These are phyloP conservation scores for Plectosphaerella plurivora DNA, from an alignment of 2,329 filamentous ascomycete genomes.

Conservation along the genomic window DNA sequence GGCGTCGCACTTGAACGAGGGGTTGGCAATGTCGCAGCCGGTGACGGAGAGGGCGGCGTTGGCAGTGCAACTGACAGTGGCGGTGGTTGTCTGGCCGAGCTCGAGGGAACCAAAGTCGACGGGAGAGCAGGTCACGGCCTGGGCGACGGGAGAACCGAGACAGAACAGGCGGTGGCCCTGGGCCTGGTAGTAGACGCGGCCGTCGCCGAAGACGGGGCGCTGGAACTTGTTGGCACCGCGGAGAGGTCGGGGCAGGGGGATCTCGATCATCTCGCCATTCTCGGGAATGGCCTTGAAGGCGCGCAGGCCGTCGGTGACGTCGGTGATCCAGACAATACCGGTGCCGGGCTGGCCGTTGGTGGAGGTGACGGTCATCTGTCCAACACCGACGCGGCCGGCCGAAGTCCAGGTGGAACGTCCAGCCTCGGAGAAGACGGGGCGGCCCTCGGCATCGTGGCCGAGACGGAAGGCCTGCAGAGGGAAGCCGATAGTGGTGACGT, in stretches of 20 bases:
- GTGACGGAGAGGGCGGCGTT: conserved; percentile 30
- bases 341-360: conserved; percentile 28
- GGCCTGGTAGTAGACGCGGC: conserved; percentile 30
- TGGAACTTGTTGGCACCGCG: conserved; percentile 32
- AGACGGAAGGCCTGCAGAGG: conserved; percentile 13
- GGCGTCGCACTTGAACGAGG: conserved; percentile 29
- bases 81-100: conserved; percentile 23
- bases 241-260: conserved; percentile 30
- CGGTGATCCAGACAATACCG: conserved; percentile 34
- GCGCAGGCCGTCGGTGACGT: conserved; percentile 28
- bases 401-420: conserved; percentile 16
- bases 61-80: conserved; percentile 29
- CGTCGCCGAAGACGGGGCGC: conserved; percentile 34
- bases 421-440: conserved; percentile 26
- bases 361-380: conserved; percentile 28
- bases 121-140: conserved; percentile 33
- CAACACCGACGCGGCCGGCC: conserved; percentile 22
- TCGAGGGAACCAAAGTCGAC: conserved; percentile 32
- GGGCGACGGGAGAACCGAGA: conserved; percentile 33
- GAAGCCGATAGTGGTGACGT: conserved; percentile 20
- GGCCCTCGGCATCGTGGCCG: conserved; percentile 14
- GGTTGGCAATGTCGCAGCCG: conserved; percentile 28
- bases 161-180: conserved; percentile 24
- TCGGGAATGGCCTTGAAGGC: conserved; percentile 32
- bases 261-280: conserved; percentile 22